Conservation (phyloP, 495 filamentous ascomycete genomes). For the Lophiotrema nucula region DNA sequence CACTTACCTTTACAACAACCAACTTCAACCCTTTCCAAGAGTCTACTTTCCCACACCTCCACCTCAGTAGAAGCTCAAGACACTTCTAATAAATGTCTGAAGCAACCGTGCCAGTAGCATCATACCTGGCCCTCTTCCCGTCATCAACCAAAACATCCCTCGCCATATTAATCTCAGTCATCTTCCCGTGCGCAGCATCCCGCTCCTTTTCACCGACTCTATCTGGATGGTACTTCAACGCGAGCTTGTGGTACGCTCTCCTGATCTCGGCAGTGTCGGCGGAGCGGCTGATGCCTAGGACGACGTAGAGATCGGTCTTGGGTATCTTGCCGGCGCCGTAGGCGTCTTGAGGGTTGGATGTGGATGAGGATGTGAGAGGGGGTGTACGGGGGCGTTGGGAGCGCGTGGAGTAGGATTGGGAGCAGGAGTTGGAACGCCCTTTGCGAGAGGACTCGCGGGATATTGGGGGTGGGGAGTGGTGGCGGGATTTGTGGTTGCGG, state of each 20-base stretch:
- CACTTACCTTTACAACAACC: no score
- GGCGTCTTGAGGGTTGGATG: neutral
- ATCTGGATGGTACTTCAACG: slow-evolving; percentile 21
- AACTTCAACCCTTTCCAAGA: no score
- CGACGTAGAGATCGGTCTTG: slow-evolving; percentile 9
- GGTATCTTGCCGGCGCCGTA: neutral
- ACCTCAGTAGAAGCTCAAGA: no score
- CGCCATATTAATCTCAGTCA: slow-evolving; percentile 28
- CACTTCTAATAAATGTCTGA: no score
- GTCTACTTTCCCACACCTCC: no score
- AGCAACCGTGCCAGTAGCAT: slow-evolving; percentile 16
- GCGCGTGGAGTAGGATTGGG: neutral
- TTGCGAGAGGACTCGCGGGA: no score
- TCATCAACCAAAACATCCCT: slow-evolving; percentile 15
- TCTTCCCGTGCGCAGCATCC: slow-evolving; percentile 8
- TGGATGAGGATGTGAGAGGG: neutral
- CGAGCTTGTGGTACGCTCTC: slow-evolving; percentile 15
- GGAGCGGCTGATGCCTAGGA: slow-evolving; percentile 11
- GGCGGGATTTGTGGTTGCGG: neutral
- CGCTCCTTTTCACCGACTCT: neutral
- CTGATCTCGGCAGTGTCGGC: slow-evolving; percentile 17
- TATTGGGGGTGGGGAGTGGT: no score
- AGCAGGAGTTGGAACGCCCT: neutral
- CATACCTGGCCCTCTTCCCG: slow-evolving; percentile 7
- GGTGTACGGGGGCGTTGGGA: neutral